These are phyloP conservation scores for Podospora tetraspora DNA, from an alignment of 495 filamentous ascomycete species.

Conservation along the genomic window DNA sequence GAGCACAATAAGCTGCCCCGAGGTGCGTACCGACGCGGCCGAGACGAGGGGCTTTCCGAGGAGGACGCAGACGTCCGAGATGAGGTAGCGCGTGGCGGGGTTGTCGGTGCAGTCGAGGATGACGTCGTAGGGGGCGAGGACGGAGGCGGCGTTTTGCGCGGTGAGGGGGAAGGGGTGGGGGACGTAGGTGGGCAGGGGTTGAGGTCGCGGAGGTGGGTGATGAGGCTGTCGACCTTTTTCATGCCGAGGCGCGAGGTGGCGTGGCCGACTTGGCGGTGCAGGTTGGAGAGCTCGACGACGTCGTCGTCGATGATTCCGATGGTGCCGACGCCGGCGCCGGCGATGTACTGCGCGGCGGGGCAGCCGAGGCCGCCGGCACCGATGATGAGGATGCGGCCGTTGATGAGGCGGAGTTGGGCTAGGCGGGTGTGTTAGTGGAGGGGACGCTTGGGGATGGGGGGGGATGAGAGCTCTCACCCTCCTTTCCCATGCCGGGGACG, in stretches of 20 bases:
- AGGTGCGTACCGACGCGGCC: slow-evolving; percentile 77
- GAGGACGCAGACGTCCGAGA: slow-evolving; percentile 83
- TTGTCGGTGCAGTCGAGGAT: slow-evolving; percentile 94
- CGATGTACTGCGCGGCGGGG: slow-evolving; percentile 83
- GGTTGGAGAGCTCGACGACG: slow-evolving; percentile 79
- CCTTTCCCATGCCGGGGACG: slow-evolving; percentile 74
- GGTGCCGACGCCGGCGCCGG: slow-evolving; percentile 78
- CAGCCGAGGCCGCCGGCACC: slow-evolving; percentile 91
- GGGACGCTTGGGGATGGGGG: neutral
- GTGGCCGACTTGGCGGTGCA: slow-evolving; percentile 89
- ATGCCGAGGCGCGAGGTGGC: slow-evolving; percentile 63
- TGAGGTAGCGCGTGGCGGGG: slow-evolving; percentile 82
- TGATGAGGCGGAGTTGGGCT: slow-evolving; percentile 77
- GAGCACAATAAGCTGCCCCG: slow-evolving; percentile 85
- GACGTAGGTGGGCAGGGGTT: slow-evolving; percentile 62
- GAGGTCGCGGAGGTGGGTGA: slow-evolving; percentile 56
- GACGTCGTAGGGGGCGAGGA: slow-evolving; percentile 67
- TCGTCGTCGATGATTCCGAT: slow-evolving; percentile 86
- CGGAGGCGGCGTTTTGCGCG: slow-evolving; percentile 56
- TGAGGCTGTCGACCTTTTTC: slow-evolving; percentile 75
- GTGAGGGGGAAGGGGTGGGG: slow-evolving; percentile 57
- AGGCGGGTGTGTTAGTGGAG: slow-evolving; percentile 9
- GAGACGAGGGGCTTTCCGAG: slow-evolving; percentile 76
- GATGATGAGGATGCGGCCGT: slow-evolving; percentile 70
- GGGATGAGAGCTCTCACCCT: slow-evolving; percentile 45